A percentile compares a stretch with the other conserved stretches of the same genome.
phyloP scores from a whole-genome alignment of 2,329 filamentous ascomycete species.

The Zymoseptoria pseudotritici region DNA sequence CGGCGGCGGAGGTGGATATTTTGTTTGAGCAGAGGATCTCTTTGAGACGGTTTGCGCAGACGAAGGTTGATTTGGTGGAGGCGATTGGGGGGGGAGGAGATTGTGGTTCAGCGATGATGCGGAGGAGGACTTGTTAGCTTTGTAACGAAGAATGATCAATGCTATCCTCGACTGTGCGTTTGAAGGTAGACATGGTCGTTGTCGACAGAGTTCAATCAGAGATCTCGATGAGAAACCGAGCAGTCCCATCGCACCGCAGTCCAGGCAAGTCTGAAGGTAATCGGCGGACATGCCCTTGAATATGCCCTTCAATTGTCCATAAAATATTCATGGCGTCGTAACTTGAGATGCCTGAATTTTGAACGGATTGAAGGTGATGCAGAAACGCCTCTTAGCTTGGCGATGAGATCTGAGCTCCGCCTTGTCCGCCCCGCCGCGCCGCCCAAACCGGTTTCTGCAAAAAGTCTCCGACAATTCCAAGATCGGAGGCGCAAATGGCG shows the following conservation, averaged over 20 bases:
- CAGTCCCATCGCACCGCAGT: too few relatives aligned
- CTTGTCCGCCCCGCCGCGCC: not conserved
- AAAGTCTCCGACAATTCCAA: not conserved
- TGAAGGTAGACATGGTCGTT: too few relatives aligned
- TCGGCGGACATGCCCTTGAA: too few relatives aligned
- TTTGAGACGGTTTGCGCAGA: slow-evolving; percentile 32
- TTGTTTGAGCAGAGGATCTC: slow-evolving; percentile 35
- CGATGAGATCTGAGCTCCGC: not conserved
- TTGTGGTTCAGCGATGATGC: not conserved
- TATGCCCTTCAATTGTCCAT: too few relatives aligned
- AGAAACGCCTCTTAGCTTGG: not conserved
- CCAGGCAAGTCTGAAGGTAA: too few relatives aligned
- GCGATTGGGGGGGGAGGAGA: not conserved
- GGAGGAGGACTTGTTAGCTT: too few relatives aligned
- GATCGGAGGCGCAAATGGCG: not conserved
- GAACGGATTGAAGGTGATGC: not conserved
- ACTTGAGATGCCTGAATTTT: too few relatives aligned
- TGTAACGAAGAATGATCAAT: slow-evolving; percentile 11
- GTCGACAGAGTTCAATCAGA: too few relatives aligned
- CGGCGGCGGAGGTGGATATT: slow-evolving; percentile 37
- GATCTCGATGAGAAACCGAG: too few relatives aligned
- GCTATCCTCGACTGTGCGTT: too few relatives aligned
- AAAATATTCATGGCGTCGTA: too few relatives aligned
- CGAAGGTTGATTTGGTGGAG: slow-evolving; percentile 5
- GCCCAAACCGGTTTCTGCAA: not conserved